phyloP scores from a whole-genome alignment of 805 yeast genomes.

The Saccharomycopsis olivae region DNA sequence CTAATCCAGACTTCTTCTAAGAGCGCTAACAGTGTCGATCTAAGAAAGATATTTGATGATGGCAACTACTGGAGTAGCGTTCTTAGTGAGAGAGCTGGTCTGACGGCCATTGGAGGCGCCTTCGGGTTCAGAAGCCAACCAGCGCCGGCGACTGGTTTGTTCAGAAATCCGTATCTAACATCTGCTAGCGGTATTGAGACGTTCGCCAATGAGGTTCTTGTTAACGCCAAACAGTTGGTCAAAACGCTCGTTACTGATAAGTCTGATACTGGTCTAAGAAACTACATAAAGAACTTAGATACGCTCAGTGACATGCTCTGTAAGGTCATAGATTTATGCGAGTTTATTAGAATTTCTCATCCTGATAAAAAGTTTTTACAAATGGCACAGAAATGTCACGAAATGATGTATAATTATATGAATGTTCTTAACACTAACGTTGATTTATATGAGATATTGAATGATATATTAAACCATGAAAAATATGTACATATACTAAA shows the following conservation, averaged over 20 bases:
- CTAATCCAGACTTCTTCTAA: too few relatives aligned
- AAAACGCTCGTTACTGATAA: conserved; percentile 40
- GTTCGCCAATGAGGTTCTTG: conserved; percentile 58
- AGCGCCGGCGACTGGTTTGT: conserved; percentile 45
- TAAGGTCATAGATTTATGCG: conserved; percentile 88
- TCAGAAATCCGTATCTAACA: conserved; percentile 58
- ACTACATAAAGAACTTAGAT: conserved; percentile 61
- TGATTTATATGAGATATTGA: conserved; percentile 51
- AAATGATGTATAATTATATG: conserved; percentile 87
- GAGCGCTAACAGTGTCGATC: too few relatives aligned
- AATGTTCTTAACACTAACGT: conserved; percentile 80
- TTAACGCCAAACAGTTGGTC: conserved; percentile 53
- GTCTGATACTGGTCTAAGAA: conserved; percentile 31
- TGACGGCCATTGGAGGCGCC: too few relatives aligned
- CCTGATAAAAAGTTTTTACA: conserved; percentile 60
- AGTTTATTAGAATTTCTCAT: conserved; percentile 80
- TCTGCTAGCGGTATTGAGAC: conserved; percentile 60
- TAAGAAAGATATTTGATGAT: too few relatives aligned
- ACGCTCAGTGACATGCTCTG: conserved; percentile 81
- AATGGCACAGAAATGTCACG: conserved; percentile 84
- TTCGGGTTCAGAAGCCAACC: too few relatives aligned
- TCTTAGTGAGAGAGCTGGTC: too few relatives aligned
- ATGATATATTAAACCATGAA: conserved; percentile 37
- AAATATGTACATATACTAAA: conserved; percentile 24
- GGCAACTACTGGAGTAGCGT: too few relatives aligned